These are phyloP conservation scores for Solanum bulbocastanum DNA, from an alignment of 257 asterid species.

Conservation along the genomic window DNA sequence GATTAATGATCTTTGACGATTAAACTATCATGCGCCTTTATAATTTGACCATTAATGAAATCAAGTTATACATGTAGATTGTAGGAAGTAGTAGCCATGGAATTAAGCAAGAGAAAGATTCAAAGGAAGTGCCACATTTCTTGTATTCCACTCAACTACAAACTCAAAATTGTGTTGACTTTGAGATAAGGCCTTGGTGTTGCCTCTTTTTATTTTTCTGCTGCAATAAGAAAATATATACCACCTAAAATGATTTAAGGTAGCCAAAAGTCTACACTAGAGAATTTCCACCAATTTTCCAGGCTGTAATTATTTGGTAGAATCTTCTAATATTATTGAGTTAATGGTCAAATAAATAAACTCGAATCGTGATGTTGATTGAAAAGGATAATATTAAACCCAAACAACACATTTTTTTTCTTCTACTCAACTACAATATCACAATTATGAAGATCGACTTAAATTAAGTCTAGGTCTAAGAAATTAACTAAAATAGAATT, in stretches of 20 bases:
- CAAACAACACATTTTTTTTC: neutral
- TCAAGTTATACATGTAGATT: neutral
- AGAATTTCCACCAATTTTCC: neutral
- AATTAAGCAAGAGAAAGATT: neutral
- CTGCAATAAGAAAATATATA: neutral
- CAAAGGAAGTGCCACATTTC: neutral
- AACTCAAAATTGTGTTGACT: neutral
- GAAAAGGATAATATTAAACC: too few species aligned
- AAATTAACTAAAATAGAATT: too few species aligned
- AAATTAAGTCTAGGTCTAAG: neutral
- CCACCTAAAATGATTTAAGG: neutral
- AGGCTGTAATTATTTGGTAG: neutral
- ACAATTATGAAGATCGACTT: neutral
- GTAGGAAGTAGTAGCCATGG: neutral
- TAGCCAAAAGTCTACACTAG: neutral
- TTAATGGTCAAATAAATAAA: neutral
- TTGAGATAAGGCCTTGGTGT: neutral
- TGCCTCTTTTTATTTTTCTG: neutral
- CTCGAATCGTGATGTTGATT: too few species aligned
- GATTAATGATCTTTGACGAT: too few species aligned
- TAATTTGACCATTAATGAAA: neutral
- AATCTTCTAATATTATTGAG: neutral
- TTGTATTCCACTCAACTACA: neutral
- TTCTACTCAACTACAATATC: too few species aligned
- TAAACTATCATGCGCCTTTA: too few species aligned